Conservation (phyloP, 495 filamentous ascomycete species). For the Neurospora terricola region DNA sequence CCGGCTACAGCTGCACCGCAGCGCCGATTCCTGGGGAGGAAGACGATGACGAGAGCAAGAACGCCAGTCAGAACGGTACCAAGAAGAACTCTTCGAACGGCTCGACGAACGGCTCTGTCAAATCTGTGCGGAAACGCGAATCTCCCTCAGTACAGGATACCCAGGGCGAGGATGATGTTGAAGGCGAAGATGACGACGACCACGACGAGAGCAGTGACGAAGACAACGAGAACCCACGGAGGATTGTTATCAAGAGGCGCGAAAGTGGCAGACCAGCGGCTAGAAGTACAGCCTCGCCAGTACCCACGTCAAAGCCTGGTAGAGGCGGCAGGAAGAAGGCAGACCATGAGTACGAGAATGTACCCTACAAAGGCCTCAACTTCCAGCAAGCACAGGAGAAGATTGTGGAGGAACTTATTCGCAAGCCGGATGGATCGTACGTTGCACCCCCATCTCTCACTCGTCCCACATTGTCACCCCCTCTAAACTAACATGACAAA, state of each 20-base stretch:
- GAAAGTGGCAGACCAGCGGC: conserved; percentile 17
- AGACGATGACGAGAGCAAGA: conserved; percentile 22
- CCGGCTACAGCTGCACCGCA: conserved; percentile 48
- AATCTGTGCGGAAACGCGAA: conserved; percentile 8
- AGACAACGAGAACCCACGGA: conserved; percentile 19
- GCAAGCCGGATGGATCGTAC: conserved; percentile 51
- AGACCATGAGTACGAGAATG: conserved; percentile 43
- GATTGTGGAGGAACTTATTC: conserved; percentile 58
- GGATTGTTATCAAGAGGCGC: conserved; percentile 21
- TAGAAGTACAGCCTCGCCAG: neutral
- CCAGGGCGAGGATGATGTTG: conserved; percentile 19
- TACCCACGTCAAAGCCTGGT: conserved; percentile 2
- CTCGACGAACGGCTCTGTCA: neutral
- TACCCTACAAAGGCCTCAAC: conserved; percentile 49
- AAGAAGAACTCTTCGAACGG: neutral
- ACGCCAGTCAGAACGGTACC: neutral
- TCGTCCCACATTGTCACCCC: neutral
- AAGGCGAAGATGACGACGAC: conserved; percentile 17
- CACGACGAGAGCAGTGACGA: conserved; percentile 27
- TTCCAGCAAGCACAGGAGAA: conserved; percentile 78
- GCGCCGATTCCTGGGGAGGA: conserved; percentile 41
- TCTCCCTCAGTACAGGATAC: conserved; percentile 7
- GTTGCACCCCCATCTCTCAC: conserved; percentile 17
- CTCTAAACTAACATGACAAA: conserved; percentile 25
- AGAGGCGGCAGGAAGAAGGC: conserved; percentile 22